phyloP scores from a whole-genome alignment of 2,329 filamentous ascomycete genomes.

The Aspergillus udagawae region DNA sequence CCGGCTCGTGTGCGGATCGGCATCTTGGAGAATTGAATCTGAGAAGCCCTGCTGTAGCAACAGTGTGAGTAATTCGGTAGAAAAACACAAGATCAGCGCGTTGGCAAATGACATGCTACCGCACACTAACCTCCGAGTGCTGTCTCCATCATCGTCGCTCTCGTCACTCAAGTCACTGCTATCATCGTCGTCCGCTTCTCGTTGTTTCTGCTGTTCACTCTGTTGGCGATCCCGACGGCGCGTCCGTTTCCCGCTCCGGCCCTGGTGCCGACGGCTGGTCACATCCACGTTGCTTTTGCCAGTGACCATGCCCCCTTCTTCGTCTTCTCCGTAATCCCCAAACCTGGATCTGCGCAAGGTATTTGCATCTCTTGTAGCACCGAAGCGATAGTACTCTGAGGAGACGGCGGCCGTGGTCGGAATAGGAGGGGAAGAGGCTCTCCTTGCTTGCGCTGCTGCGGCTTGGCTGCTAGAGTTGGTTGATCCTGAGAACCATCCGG shows the following conservation, averaged over 20 bases:
- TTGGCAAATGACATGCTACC: too few relatives aligned
- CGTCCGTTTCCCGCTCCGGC: constrained; percentile 27
- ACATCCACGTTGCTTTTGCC: constrained; percentile 55
- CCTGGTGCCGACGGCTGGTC: constrained; percentile 44
- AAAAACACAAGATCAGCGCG: neutral
- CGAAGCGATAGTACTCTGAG: constrained; percentile 59
- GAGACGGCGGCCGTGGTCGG: constrained; percentile 55
- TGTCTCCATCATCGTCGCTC: constrained; percentile 59
- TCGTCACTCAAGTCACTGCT: constrained; percentile 64
- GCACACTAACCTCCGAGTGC: constrained; percentile 29
- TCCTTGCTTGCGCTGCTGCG: constrained; percentile 54
- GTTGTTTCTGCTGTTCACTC: constrained; percentile 50
- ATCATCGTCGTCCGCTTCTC: constrained; percentile 59
- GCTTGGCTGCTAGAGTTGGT: constrained; percentile 30
- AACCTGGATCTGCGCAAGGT: constrained; percentile 18
- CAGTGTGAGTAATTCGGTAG: constrained; percentile 9
- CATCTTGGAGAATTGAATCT: constrained; percentile 96
- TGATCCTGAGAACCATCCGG: constrained; percentile 52
- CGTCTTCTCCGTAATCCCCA: constrained; percentile 53
- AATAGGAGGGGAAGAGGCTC: constrained; percentile 64
- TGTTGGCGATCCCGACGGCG: constrained; percentile 38
- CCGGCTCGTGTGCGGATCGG: constrained; percentile 80
- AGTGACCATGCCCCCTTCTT: constrained; percentile 61
- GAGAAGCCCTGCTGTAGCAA: constrained; percentile 57
- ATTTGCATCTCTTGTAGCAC: constrained; percentile 28